Evolutionary conservation across 2,329 filamentous ascomycete genomes (phyloP), one percentile per base, ranked within the genome.

Genomic region (Apiospora phragmitis): DNA sequence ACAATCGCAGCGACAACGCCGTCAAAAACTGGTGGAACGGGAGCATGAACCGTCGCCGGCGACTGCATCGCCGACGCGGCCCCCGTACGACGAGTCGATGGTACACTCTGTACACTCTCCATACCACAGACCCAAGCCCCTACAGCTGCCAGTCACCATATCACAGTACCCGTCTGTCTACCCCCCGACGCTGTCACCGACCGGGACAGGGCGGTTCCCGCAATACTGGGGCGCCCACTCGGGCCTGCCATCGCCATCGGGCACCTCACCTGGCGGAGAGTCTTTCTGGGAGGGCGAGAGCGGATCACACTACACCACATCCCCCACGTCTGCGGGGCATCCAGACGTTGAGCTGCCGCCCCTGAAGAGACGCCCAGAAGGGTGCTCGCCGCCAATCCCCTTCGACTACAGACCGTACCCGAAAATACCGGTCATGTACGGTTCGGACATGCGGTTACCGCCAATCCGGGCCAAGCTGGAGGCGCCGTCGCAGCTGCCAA

Each of bases 1-100:
- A 92, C 69, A 94, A 94, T 74, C 92, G 95, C 78, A 97, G 94
- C 81, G 95, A 98, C 84, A 98, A 98, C 78, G 93, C 94, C 38
- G 94, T 98, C 73, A 98, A 98, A 89, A 98, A 98, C 82, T 98
- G 94, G 94, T 97, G 93, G 93, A 97, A 97, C 79, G 94, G 95
- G 67, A 93, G 92, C 79, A 93, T 95, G 87, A 97, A 97, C 83
- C 90, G 94, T 77, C 88, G 92, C 77, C 87, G 85, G 77, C 85
- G 90, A 74, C 80, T 85, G 68, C 79, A 83, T 73, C 81, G 84
- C 47, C 80, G 80, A 73, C 83, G 79, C 73, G 76, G 76, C 49
- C 75, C 69, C 69, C 72, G 72, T 80, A 69, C 76, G 81, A 75
- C 78, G 80, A 68, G 77, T 73, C 72, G 75, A 76, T 71, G 67